Percentiles rank a stretch among this genome's conserved stretches.
Evolutionary conservation across 176 grass and related monocot genomes (phyloP).

Genomic region (Eragrostis curvula): DNA sequence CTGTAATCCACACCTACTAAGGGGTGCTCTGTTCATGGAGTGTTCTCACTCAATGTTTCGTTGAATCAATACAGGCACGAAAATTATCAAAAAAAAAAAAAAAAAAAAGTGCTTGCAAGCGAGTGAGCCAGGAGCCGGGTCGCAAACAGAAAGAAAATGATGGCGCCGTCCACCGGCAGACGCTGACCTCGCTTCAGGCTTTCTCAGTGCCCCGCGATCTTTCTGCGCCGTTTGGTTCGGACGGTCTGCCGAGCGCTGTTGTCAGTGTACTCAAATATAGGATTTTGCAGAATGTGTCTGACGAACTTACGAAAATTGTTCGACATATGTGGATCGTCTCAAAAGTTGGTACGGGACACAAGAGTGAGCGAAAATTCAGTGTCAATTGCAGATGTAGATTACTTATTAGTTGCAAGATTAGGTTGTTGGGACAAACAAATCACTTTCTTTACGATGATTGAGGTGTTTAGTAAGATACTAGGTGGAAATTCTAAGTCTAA

Average conservation of each 20-base stretch:
- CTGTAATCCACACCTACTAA: too few relatives aligned
- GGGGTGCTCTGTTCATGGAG: too few relatives aligned
- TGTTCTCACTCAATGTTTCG: too few relatives aligned
- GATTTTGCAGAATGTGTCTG: neutral
- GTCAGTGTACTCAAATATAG: neutral
- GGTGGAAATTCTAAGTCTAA: neutral
- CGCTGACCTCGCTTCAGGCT: conserved; percentile 4
- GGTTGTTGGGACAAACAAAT: neutral
- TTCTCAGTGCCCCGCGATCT: neutral
- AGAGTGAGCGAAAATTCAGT: neutral
- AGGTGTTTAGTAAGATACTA: too few relatives aligned
- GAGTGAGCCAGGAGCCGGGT: conserved; percentile 3
- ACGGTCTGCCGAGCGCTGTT: neutral
- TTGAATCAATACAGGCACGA: too few relatives aligned
- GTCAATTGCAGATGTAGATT: neutral
- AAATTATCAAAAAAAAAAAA: too few relatives aligned
- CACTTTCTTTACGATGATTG: neutral
- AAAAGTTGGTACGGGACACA: too few relatives aligned
- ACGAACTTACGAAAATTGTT: neutral
- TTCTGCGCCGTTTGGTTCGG: neutral
- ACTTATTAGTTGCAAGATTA: neutral
- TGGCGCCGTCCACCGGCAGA: neutral
- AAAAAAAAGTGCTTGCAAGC: too few relatives aligned
- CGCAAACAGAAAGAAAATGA: conserved; percentile 36
- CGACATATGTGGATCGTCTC: too few relatives aligned